phyloP scores from a whole-genome alignment of 192 early-diverging fungal genomes.

The Linnemannia schmuckeri region DNA sequence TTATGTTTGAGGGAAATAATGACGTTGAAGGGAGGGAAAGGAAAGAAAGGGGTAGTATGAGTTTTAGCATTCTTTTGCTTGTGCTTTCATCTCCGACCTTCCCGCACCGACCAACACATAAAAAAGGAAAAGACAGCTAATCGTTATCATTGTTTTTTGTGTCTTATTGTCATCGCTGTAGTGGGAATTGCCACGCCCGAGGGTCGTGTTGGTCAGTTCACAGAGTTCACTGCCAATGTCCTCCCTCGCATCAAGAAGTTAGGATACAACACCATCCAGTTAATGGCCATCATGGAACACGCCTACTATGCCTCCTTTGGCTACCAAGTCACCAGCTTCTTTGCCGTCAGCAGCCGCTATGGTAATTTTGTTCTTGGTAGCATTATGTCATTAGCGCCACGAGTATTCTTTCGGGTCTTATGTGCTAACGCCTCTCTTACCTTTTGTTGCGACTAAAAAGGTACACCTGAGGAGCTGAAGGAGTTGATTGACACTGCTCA shows the following conservation, averaged over 20 bases:
- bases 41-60: background rate
- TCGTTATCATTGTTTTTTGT: background rate
- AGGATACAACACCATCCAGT: slow-evolving; percentile 86
- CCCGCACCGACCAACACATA: background rate
- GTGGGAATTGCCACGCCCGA: slow-evolving; percentile 95
- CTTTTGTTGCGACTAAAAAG: slow-evolving; percentile 13
- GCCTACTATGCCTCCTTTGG: slow-evolving; percentile 99
- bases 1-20: background rate
- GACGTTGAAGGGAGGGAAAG: background rate
- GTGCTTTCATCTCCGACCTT: background rate
- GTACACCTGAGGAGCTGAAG: slow-evolving; percentile 92
- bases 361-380: slow-evolving; percentile 56
- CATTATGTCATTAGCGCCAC: background rate
- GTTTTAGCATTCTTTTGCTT: background rate
- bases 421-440: background rate
- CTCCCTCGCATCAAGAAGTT: slow-evolving; percentile 88
- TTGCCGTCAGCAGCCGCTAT: slow-evolving; percentile 92
- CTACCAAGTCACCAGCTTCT: slow-evolving; percentile 98
- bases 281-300: slow-evolving; percentile 98
- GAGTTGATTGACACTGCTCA: slow-evolving; percentile 94
- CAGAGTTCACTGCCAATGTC: slow-evolving; percentile 89
- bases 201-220: slow-evolving; percentile 84
- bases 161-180: slow-evolving; percentile 31
- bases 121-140: background rate
- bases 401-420: background rate